A percentile compares a stretch with the other conserved stretches of the same genome.
phyloP scores from a whole-genome alignment of 139 green algal species.

The Nannochloris sp. region DNA sequence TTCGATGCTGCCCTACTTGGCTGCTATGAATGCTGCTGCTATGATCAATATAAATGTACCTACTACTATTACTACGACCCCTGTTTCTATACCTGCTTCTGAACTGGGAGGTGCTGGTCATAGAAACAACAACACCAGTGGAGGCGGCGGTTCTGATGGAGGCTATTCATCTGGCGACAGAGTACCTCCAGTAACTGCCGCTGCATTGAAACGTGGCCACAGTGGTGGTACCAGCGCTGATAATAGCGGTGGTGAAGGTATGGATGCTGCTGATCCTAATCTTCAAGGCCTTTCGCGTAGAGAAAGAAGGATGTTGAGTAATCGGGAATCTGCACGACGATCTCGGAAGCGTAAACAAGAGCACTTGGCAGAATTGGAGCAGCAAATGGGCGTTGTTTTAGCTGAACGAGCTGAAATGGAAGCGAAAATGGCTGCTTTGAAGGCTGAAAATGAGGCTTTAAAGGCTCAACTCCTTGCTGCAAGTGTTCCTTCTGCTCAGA shows the following conservation, averaged over 20 bases:
- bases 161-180: too few species aligned
- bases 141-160: too few species aligned
- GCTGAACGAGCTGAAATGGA: background rate
- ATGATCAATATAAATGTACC: background rate
- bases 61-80: background rate
- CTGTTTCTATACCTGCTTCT: background rate
- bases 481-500: background rate
- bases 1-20: background rate
- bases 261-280: too few species aligned
- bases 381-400: background rate
- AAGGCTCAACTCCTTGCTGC: background rate
- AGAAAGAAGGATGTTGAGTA: slow-evolving; percentile 76
- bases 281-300: background rate
- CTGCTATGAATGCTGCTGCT: background rate
- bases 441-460: background rate
- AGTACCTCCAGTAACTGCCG: too few species aligned
- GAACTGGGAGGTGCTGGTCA: background rate
- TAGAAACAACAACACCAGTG: too few species aligned
- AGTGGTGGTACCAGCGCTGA: too few species aligned
- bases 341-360: slow-evolving; percentile 80
- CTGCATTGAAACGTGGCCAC: too few species aligned
- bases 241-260: too few species aligned
- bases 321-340: slow-evolving; percentile 77
- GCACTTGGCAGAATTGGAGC: slow-evolving; percentile 73
- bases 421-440: background rate